These are phyloP conservation scores for Streptanthus diversifolius DNA, from an alignment of 345 rosid species.

Conservation along the genomic window DNA sequence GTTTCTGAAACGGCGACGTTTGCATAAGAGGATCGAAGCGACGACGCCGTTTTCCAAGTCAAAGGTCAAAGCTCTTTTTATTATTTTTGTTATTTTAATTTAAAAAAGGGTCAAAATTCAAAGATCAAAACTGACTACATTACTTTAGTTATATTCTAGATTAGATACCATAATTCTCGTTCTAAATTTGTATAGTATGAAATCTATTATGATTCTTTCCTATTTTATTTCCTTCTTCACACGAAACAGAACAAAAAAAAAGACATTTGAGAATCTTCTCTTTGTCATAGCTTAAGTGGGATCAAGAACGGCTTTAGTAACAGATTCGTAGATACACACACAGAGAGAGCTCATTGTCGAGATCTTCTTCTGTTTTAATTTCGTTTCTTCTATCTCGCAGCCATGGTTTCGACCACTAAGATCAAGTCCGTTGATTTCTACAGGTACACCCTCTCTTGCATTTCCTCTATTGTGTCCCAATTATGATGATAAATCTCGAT, in stretches of 20 bases:
- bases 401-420: conserved; percentile 60
- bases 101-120: not conserved
- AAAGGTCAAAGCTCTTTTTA: too few species aligned
- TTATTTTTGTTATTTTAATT: too few species aligned
- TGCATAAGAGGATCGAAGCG: too few species aligned
- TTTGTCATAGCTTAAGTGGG: not conserved
- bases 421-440: conserved; percentile 72
- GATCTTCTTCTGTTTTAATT: not conserved
- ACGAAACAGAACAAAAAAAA: not conserved
- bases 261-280: not conserved
- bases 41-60: too few species aligned
- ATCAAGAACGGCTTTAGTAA: not conserved
- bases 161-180: not conserved
- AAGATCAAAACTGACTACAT: conserved; percentile 1
- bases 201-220: not conserved
- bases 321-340: not conserved
- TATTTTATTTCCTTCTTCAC: not conserved
- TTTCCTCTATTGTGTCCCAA: not conserved
- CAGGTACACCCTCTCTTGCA: conserved; percentile 37
- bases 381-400: conserved; percentile 1
- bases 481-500: not conserved
- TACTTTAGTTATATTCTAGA: conserved; percentile 1
- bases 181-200: not conserved
- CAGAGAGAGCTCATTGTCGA: not conserved
- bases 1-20: not conserved